Evolutionary conservation across 495 filamentous ascomycete genomes (phyloP), one percentile per base, ranked within the genome.

Genomic region (Alectoria sarmentosa): DNA sequence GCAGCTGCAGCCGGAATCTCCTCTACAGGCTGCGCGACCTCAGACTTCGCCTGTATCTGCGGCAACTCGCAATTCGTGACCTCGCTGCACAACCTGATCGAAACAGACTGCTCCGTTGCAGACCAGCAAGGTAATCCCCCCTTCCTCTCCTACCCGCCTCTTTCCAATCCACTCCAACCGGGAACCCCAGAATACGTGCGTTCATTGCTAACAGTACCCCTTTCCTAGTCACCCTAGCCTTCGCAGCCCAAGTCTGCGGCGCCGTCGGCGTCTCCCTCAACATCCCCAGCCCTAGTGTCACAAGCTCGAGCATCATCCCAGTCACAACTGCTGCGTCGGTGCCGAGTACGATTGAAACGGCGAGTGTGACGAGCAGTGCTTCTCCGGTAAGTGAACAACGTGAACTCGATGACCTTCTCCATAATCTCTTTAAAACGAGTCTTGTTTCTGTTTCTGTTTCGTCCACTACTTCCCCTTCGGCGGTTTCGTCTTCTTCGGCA

Each of bases 11-110:
- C 58, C 9, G 65, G 68, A 39, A 44, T 69, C 34, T 39, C 46
- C n/a, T 23, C 32, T 4, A 67, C 58, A 9, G 39, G 38, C 61
- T 69, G 68, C 46, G 36, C 6, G 10, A 9, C 39, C 49, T 58
- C 41, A 30, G 69, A 68, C 52, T 64, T 65, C 71, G 65, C 41
- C 72, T 73, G 44, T 70, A 72, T 65, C 70, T 73, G 62, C 75
- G 66, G 66, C 66, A 72, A 65, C 71, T 65, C 56, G 67, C 61
- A 49, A 64, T 72, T 67, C 73, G 57, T 63, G 60, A 58, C 49
- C n/a, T 55, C 67, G 28, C 34, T 69, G 30, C 28, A 62, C 7
- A 42, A 30, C n/a, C 41, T 60, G 58, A 62, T 69, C 58, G 28
- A 49, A 7, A 14, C 34, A 26, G 41, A 17, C 30, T 69, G 68